Conservation (phyloP, 129 eudicot species). For the Centella asiatica region DNA sequence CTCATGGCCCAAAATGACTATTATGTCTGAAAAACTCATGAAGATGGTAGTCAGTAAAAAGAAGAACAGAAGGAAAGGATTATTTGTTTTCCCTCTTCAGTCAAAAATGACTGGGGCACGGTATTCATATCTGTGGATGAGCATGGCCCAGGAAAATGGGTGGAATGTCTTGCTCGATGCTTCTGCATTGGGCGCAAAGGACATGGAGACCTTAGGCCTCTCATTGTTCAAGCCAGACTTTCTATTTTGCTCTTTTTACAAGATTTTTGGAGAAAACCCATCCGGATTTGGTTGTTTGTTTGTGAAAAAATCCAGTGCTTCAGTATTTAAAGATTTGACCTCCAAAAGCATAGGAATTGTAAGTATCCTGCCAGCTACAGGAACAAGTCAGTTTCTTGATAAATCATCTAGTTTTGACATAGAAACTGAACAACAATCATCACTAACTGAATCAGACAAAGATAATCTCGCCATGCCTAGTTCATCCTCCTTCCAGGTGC, state of each 20-base stretch:
- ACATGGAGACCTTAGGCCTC: slow-evolving; percentile 53
- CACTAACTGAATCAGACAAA: not conserved
- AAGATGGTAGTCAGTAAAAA: slow-evolving; percentile 22
- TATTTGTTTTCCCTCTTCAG: slow-evolving; percentile 45
- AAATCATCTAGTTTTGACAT: slow-evolving; percentile 1
- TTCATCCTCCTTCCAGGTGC: slow-evolving; percentile 1
- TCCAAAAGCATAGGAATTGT: slow-evolving; percentile 20
- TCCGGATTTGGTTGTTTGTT: slow-evolving; percentile 49
- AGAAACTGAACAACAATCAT: not conserved
- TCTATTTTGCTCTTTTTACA: slow-evolving; percentile 40
- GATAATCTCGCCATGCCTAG: not conserved
- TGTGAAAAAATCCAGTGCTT: slow-evolving; percentile 31
- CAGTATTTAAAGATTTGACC: slow-evolving; percentile 19
- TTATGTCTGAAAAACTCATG: slow-evolving; percentile 29
- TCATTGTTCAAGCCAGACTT: slow-evolving; percentile 46
- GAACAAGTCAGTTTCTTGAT: not conserved
- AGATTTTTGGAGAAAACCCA: slow-evolving; percentile 46
- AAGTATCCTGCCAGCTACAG: slow-evolving; percentile 20
- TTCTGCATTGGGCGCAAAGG: slow-evolving; percentile 34
- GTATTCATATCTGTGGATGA: slow-evolving; percentile 54
- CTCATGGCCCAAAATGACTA: slow-evolving; percentile 44
- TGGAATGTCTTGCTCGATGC: slow-evolving; percentile 62
- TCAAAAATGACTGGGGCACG: slow-evolving; percentile 42
- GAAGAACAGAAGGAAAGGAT: slow-evolving; percentile 23
- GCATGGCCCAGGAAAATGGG: slow-evolving; percentile 41